phyloP scores from a whole-genome alignment of 2,329 filamentous ascomycete genomes.

The Colletotrichum tamarilloi region DNA sequence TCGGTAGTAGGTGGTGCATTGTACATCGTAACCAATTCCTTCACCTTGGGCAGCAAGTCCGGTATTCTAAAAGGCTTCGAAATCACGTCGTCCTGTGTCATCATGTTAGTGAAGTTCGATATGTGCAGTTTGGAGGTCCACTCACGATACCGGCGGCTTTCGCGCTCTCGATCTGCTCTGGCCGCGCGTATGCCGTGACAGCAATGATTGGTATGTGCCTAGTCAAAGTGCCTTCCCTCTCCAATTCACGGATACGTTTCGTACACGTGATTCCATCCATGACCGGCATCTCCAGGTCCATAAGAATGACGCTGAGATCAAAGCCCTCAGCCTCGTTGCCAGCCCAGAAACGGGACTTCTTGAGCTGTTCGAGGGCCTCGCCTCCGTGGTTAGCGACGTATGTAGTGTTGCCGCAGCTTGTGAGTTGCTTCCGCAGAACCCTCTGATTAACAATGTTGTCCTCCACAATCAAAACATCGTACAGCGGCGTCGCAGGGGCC shows the following conservation, averaged over 20 bases:
- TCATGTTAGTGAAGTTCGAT: background rate
- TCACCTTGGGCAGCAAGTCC: constrained; percentile 76
- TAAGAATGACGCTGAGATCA: constrained; percentile 75
- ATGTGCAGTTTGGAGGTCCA: constrained; percentile 36
- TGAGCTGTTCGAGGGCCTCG: constrained; percentile 69
- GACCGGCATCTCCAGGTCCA: constrained; percentile 87
- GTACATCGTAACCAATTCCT: constrained; percentile 62
- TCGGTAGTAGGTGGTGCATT: constrained; percentile 43
- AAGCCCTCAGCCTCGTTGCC: constrained; percentile 58
- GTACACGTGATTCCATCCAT: constrained; percentile 86
- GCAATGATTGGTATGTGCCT: constrained; percentile 81
- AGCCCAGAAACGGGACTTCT: constrained; percentile 66
- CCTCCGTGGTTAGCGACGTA: constrained; percentile 73
- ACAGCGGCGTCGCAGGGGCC: background rate
- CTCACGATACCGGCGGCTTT: constrained; percentile 79
- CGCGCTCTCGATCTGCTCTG: constrained; percentile 78
- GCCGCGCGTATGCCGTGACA: constrained; percentile 84
- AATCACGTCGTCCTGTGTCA: constrained; percentile 74
- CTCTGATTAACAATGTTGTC: constrained; percentile 76
- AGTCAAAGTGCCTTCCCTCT: constrained; percentile 69
- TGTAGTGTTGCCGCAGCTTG: constrained; percentile 69
- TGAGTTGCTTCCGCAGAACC: constrained; percentile 70
- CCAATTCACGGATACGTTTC: constrained; percentile 74
- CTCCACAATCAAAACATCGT: constrained; percentile 72
- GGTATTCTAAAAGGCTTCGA: constrained; percentile 83